Evolutionary conservation across 441 rosid species (phyloP).

Genomic region (Eruca vesicaria): DNA sequence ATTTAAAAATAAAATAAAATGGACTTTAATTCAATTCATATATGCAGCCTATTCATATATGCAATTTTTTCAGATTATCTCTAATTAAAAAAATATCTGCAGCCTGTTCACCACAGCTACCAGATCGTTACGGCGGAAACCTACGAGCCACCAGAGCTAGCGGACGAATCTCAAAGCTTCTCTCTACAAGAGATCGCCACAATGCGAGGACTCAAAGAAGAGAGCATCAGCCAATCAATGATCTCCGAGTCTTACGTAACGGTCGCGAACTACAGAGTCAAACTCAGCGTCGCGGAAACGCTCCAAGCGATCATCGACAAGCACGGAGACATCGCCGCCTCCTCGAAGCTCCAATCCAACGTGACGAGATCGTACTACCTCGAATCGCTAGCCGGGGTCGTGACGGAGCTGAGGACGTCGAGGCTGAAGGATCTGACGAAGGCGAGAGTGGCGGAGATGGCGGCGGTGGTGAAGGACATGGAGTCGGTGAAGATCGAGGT

Average conservation of each 20-base stretch:
- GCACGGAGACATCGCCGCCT: slow-evolving; percentile 20
- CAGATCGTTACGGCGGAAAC: slow-evolving; percentile 3
- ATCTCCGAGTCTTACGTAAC: slow-evolving; percentile 31
- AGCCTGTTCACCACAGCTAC: slow-evolving; percentile 19
- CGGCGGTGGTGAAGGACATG: slow-evolving; percentile 25
- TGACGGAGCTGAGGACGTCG: slow-evolving; percentile 9
- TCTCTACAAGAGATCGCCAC: slow-evolving; percentile 15
- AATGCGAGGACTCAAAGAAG: slow-evolving; percentile 25
- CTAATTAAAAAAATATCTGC: not conserved
- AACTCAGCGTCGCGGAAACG: not conserved
- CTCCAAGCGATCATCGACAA: slow-evolving; percentile 10
- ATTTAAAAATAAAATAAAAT: no score
- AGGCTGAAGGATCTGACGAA: slow-evolving; percentile 15
- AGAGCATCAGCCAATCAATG: not conserved
- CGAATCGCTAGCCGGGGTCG: slow-evolving; percentile 3
- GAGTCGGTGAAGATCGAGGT: slow-evolving; percentile 19
- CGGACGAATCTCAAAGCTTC: slow-evolving; percentile 28
- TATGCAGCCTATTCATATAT: slow-evolving; percentile 22
- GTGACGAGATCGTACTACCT: slow-evolving; percentile 16
- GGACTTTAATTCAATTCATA: no score
- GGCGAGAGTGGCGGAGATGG: slow-evolving; percentile 14
- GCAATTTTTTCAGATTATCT: not conserved
- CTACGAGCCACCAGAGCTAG: slow-evolving; percentile 25
- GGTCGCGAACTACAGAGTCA: slow-evolving; percentile 23
- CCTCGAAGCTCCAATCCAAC: slow-evolving; percentile 13